Evolutionary conservation across 768 basidiomycete genomes (phyloP).

Genomic region (Leccinum olivaceopallidum): DNA sequence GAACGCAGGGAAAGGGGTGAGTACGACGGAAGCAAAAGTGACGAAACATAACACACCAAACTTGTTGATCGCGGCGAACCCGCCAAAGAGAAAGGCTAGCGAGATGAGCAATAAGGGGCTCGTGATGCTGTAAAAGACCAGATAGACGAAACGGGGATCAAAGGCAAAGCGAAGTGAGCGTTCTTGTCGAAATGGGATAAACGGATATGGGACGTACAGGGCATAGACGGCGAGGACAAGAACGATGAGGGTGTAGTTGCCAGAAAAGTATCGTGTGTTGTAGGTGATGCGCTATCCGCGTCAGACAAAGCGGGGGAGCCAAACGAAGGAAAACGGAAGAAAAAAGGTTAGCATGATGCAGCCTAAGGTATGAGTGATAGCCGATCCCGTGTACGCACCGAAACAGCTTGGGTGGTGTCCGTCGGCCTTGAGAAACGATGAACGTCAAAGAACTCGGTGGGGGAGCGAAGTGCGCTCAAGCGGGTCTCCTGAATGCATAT

Average conservation of each 20-base stretch:
- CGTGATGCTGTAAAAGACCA: slow-evolving; percentile 56
- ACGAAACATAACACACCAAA: slow-evolving; percentile 58
- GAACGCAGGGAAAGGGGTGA: neutral
- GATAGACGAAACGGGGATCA: neutral
- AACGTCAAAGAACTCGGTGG: slow-evolving; percentile 79
- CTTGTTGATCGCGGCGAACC: slow-evolving; percentile 86
- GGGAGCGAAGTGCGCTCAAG: slow-evolving; percentile 71
- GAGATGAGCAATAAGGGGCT: slow-evolving; percentile 83
- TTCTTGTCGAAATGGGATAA: neutral
- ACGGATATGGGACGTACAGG: slow-evolving; percentile 49
- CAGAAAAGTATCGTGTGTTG: slow-evolving; percentile 90
- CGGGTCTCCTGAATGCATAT: slow-evolving; percentile 62
- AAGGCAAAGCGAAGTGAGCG: neutral
- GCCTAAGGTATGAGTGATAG: neutral
- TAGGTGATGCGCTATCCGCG: slow-evolving; percentile 79
- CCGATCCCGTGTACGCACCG: slow-evolving; percentile 44
- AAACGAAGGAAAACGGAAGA: neutral
- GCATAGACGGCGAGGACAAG: slow-evolving; percentile 83
- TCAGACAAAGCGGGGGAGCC: neutral
- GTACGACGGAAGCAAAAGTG: neutral
- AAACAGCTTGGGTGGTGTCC: slow-evolving; percentile 76
- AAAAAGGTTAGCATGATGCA: neutral
- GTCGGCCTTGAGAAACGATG: slow-evolving; percentile 83
- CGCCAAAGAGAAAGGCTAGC: slow-evolving; percentile 85
- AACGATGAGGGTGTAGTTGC: slow-evolving; percentile 86